Conservation (phyloP, 306 rosid species). For the Fragaria ananassa region DNA sequence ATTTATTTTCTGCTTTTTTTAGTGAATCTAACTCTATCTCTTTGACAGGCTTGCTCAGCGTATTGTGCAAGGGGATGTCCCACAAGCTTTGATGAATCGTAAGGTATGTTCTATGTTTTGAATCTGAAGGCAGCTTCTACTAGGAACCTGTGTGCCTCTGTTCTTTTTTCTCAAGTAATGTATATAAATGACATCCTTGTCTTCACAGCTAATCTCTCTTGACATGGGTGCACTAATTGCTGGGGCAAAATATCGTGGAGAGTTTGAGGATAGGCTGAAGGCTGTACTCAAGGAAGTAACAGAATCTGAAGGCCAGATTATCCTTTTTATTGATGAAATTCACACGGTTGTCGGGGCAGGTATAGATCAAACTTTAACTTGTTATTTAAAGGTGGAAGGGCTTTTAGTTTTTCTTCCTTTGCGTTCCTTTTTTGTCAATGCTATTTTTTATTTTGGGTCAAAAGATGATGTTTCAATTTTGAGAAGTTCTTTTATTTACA, state of each 20-base stretch:
- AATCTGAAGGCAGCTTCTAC: not conserved
- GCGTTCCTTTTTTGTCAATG: not conserved
- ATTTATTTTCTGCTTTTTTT: constrained; percentile 5
- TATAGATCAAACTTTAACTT: constrained; percentile 18
- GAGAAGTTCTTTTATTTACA: not conserved
- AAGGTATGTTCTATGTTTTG: constrained; percentile 54
- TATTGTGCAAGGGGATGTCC: constrained; percentile 97
- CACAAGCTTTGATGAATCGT: constrained; percentile 95
- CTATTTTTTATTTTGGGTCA: too few species aligned
- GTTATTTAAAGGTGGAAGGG: constrained; percentile 5
- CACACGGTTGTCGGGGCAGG: constrained; percentile 99
- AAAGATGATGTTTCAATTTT: not conserved
- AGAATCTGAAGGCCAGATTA: constrained; percentile 91
- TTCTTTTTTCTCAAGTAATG: not conserved
- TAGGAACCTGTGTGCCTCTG: not conserved
- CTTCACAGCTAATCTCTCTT: constrained; percentile 87
- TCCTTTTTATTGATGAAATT: constrained; percentile 94
- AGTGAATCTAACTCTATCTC: constrained; percentile 12
- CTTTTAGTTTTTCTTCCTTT: not conserved
- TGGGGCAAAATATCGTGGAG: constrained; percentile 98
- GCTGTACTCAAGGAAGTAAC: constrained; percentile 99
- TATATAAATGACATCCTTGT: not conserved
- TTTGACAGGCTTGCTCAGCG: constrained; percentile 91
- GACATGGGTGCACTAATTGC: constrained; percentile 99
- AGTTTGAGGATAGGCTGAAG: constrained; percentile 97